phyloP scores from a whole-genome alignment of 164 flowering plant genomes.

The Macadamia integrifolia region DNA sequence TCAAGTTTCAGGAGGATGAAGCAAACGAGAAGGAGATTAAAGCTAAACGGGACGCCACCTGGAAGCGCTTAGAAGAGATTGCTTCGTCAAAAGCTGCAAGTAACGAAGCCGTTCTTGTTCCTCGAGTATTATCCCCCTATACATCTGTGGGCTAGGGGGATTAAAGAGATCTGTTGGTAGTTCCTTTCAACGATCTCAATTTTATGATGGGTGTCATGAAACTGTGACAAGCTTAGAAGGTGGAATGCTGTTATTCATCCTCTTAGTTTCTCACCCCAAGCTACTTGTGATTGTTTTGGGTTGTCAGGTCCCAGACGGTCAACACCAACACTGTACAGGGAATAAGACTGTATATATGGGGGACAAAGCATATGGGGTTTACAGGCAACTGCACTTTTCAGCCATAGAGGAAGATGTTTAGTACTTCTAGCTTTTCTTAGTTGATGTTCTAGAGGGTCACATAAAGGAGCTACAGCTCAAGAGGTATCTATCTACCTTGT shows the following conservation, averaged over 20 bases:
- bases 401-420: slow-evolving; percentile 1
- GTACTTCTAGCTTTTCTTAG: slow-evolving; percentile 9
- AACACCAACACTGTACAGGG: slow-evolving; percentile 16
- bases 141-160: slow-evolving; percentile 18
- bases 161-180: slow-evolving; percentile 1
- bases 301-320: slow-evolving; percentile 11
- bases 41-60: slow-evolving; percentile 44
- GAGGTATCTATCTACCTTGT: slow-evolving; percentile 11
- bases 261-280: slow-evolving; percentile 5
- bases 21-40: slow-evolving; percentile 35
- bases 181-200: slow-evolving; percentile 1
- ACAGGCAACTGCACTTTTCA: slow-evolving; percentile 3
- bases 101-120: slow-evolving; percentile 45
- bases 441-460: slow-evolving; percentile 10
- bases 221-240: slow-evolving; percentile 9
- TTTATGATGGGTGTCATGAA: slow-evolving; percentile 8
- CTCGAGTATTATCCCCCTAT: slow-evolving; percentile 10
- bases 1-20: slow-evolving; percentile 60
- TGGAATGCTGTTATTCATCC: slow-evolving; percentile 2
- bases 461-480: background rate
- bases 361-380: slow-evolving; percentile 7
- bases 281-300: slow-evolving; percentile 19
- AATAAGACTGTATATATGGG: slow-evolving; percentile 23
- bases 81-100: slow-evolving; percentile 49
- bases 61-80: slow-evolving; percentile 70